Base-by-base conservation (phyloP, 164 flowering plant genomes). In the Warburgia ugandensis region DNA sequence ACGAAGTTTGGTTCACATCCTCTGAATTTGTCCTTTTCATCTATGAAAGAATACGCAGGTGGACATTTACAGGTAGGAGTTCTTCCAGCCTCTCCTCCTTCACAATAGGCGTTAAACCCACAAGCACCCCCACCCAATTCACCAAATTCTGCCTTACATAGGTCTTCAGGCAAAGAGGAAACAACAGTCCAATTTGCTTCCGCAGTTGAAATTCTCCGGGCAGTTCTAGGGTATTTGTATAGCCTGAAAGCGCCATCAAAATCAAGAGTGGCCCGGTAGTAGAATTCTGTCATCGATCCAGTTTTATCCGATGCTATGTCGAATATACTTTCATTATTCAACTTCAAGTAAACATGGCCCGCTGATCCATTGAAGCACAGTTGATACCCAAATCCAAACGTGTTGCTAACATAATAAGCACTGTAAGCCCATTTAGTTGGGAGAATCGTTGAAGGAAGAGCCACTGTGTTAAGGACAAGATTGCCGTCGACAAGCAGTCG, bases 341-440 rank as follows among this genome's bases (percentile, higher is more conserved):
- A 25, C 21, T 6, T 1, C 62, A 9, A 3, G 45, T 19, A n/a
- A n/a, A n/a, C n/a, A n/a, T n/a, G n/a, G n/a, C n/a, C n/a, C n/a
- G n/a, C n/a, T n/a, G 67, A 56, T 21, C 61, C 45, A 29, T 70
- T 60, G 58, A 65, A 77, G 23, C 68, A 46, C 41, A 6, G 31
- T 14, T 0, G 13, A 17, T 5, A 58, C 28, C 74, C 77, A n/a
- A 19, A 69, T 8, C 7, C 21, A n/a, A 1, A 19, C 0, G 39
- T 49, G n/a, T 16, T 32, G 17, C 26, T 31, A 11, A 3, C 6
- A 16, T 20, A 46, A 17, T 46, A 46, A n/a, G 9, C 0, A 0
- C 2, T 21, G 9, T 46, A 27, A 16, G 1, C 21, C 0, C 1
- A 29, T 27, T 9, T 33, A 8, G 32, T 27, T 1, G 14, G 6